Evolutionary conservation across 208 protist species (phyloP).

Genomic region (Strigomonas culicis): DNA sequence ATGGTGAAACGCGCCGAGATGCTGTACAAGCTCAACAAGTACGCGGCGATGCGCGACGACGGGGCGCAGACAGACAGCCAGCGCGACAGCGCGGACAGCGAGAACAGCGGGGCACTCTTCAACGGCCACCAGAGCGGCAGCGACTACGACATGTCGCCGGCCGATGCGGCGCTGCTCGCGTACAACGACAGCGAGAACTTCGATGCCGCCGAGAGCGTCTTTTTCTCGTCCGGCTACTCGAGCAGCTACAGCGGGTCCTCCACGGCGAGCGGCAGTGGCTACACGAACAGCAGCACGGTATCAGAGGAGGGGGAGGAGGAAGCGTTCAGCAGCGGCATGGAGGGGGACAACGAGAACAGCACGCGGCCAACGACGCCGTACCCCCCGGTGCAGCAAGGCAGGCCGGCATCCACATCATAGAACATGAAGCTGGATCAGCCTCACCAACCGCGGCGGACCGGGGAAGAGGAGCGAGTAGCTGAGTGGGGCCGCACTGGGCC

Average conservation of each 20-base stretch:
- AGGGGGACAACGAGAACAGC: conserved; percentile 1
- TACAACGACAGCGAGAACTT: conserved; percentile 1
- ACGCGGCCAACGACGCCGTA: too few relatives aligned
- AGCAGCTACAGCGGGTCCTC: neutral
- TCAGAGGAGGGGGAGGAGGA: conserved; percentile 14
- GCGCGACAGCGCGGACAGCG: conserved; percentile 12
- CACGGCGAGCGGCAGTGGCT: neutral
- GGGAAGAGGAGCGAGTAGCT: neutral
- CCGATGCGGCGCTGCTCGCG: neutral
- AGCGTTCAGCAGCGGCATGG: conserved; percentile 10
- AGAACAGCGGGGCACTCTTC: conserved; percentile 12
- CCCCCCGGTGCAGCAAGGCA: too few relatives aligned
- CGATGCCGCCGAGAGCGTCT: conserved; percentile 10
- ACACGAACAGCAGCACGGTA: neutral
- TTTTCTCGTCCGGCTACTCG: conserved; percentile 7
- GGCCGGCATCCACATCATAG: too few relatives aligned
- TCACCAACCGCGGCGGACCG: neutral
- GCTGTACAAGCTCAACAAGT: conserved; percentile 74
- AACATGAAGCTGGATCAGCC: neutral
- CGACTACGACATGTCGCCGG: conserved; percentile 9
- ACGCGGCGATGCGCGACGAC: conserved; percentile 54
- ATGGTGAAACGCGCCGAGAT: conserved; percentile 62
- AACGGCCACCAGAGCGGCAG: conserved; percentile 10
- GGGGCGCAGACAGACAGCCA: conserved; percentile 8
- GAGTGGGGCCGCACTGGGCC: neutral